phyloP scores from a whole-genome alignment of 1,284 basidiomycete genomes.

The Sphagnurus paluster region DNA sequence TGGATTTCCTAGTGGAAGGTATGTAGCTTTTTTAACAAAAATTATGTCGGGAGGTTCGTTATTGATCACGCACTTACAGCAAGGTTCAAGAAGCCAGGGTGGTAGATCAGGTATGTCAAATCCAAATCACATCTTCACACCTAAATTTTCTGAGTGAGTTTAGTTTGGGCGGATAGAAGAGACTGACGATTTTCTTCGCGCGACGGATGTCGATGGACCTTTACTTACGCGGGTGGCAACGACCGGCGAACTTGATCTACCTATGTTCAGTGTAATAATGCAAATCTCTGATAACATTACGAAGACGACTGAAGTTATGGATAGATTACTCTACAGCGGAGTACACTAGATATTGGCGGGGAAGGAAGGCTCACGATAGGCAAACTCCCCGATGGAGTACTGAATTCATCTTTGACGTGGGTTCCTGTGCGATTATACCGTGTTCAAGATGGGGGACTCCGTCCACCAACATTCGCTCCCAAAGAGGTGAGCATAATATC shows the following conservation, averaged over 20 bases:
- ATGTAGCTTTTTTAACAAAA: slow-evolving; percentile 34
- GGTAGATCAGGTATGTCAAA: slow-evolving; percentile 27
- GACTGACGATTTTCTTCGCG: slow-evolving; percentile 41
- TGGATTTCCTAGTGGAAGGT: slow-evolving; percentile 33
- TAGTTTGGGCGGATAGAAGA: slow-evolving; percentile 21
- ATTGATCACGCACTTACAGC: slow-evolving; percentile 19
- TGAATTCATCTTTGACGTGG: slow-evolving; percentile 48
- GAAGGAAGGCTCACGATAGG: slow-evolving; percentile 54
- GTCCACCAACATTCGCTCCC: slow-evolving; percentile 41
- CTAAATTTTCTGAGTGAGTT: slow-evolving; percentile 2
- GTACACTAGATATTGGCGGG: slow-evolving; percentile 51
- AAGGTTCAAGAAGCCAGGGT: slow-evolving; percentile 40
- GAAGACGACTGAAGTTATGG: slow-evolving; percentile 6
- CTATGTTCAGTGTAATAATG: slow-evolving; percentile 39
- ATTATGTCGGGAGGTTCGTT: not conserved
- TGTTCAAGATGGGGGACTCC: slow-evolving; percentile 40
- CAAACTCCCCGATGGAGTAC: slow-evolving; percentile 44
- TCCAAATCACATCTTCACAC: not conserved
- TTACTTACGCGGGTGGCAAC: slow-evolving; percentile 45
- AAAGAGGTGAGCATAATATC: slow-evolving; percentile 39
- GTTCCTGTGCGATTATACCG: slow-evolving; percentile 47
- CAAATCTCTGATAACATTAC: slow-evolving; percentile 11
- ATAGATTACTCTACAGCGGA: slow-evolving; percentile 47
- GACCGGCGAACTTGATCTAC: slow-evolving; percentile 40
- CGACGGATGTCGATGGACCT: slow-evolving; percentile 43